Base-by-base conservation (phyloP, 2,329 filamentous ascomycete species). In the Lecanosticta acicola region DNA sequence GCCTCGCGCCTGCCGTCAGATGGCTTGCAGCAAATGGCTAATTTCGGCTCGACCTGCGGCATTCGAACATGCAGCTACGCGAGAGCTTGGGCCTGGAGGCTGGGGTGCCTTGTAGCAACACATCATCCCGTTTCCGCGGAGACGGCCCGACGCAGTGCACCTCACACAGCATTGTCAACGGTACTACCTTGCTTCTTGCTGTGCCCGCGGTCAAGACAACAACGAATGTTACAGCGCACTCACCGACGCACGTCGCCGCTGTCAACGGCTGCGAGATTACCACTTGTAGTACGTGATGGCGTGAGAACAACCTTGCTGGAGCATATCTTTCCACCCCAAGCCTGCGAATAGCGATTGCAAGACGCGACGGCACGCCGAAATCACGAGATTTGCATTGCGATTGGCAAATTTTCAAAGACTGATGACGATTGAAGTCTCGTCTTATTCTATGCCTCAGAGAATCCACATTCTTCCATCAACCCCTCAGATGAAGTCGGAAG, bases 31-130 rank as follows among this genome's bases (percentile, higher is more conserved):
- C n/a, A n/a, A n/a, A n/a, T n/a, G n/a, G n/a, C n/a, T n/a, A n/a
- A n/a, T n/a, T n/a, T n/a, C n/a, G n/a, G n/a, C n/a, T n/a, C n/a
- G n/a, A n/a, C n/a, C n/a, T n/a, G n/a, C 42, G 42, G 36, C 36
- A 29, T 39, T 40, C 33, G 17, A 24, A 36, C 17, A 45, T 45
- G 43, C 43, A 45, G 35, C 43, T 45, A 40, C 24, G 43, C 43
- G 43, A 45, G 26, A 32, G 33, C 9, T 36, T 20, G 39, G 18
- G 17, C 26, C 26, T 19, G 9, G 18, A 21, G 9, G 40, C 43
- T 33, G 34, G 33, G 36, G 17, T 45, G 43, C 32, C 37, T 40
- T 29, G 17, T 16, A 18, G 21, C 34, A 14, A 19, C 20, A 7
- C 18, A 33, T 36, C 43, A 34, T 16, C 34, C n/a, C n/a, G n/a